Base-by-base conservation (phyloP, 352 stramenopile species). In the Pilasporangium apinafurcum region DNA sequence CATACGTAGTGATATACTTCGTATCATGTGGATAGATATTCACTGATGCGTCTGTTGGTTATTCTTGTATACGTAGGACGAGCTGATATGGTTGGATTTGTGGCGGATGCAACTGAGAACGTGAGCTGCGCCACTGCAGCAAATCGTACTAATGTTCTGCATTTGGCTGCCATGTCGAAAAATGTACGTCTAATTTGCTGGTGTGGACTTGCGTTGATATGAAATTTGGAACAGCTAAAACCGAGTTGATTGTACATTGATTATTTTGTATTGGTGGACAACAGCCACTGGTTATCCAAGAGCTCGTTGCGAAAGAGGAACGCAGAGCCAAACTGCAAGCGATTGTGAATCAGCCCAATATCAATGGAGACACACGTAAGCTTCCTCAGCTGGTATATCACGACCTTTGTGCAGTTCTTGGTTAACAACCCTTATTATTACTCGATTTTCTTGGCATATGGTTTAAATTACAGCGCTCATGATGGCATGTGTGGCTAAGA, bases 401-500 rank as follows among this genome's bases (percentile, higher is more conserved):
- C n/a, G n/a, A n/a, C n/a, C n/a, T n/a, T n/a, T n/a, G n/a, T n/a
- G n/a, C n/a, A n/a, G n/a, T n/a, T n/a, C n/a, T n/a, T n/a, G n/a
- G n/a, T n/a, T n/a, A n/a, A n/a, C n/a, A n/a, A n/a, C n/a, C n/a
- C n/a, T n/a, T n/a, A n/a, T n/a, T n/a, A n/a, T n/a, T n/a, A n/a
- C n/a, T 25, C 1, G 17, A 17, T 9, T 48, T 26, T 27, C 4
- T 8, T 22, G 25, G 21, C 25, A 5, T 24, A 21, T 21, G 14
- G 12, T 20, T 16, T 5, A 39, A 42, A 27, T 0, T 43, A 4
- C 39, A 93, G 82, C 82, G 22, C 54, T 93, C 10, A 93, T 93
- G 82, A 86, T 93, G 66, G 82, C 82, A 18, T 86, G 82, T 20
- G 81, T 89, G 26, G 72, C 72, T 10, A 93, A 93, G 58, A 83